phyloP scores from a whole-genome alignment of 2,329 filamentous ascomycete genomes.

The Sporothrix variecibatus region DNA sequence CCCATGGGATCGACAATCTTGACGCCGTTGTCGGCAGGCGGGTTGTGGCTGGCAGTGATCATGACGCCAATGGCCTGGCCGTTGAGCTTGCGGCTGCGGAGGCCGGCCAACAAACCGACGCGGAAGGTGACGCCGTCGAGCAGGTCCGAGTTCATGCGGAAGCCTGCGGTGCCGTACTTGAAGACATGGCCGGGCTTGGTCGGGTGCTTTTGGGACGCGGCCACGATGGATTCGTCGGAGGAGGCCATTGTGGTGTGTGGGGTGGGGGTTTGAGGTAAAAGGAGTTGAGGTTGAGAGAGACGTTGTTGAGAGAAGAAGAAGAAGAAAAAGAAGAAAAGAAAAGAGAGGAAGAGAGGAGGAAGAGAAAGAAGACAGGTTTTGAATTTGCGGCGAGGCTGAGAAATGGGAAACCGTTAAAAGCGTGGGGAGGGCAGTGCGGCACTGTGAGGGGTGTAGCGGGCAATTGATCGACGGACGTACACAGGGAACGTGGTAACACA shows the following conservation, averaged over 20 bases:
- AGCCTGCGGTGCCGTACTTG: conserved; percentile 68
- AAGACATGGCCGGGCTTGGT: conserved; percentile 56
- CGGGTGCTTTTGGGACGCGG: conserved; percentile 63
- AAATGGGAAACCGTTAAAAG: not conserved
- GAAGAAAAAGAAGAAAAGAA: not conserved
- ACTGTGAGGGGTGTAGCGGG: conserved; percentile 3
- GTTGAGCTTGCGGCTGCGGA: conserved; percentile 86
- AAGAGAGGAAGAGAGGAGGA: not conserved
- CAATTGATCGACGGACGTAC: conserved; percentile 6
- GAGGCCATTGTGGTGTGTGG: conserved; percentile 23
- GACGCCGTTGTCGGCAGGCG: conserved; percentile 84
- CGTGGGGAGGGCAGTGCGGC: conserved; percentile 18
- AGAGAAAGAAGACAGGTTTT: not conserved
- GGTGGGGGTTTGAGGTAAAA: not conserved
- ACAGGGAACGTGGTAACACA: conserved; percentile 6
- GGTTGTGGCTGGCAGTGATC: conserved; percentile 94
- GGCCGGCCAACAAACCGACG: conserved; percentile 82
- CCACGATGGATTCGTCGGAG: conserved; percentile 50
- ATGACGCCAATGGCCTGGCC: conserved; percentile 94
- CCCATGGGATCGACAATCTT: conserved; percentile 97
- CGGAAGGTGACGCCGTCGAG: conserved; percentile 92
- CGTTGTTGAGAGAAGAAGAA: not conserved
- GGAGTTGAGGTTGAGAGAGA: not conserved
- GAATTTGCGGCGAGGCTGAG: conserved; percentile 21
- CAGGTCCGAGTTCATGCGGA: conserved; percentile 72